Evolutionary conservation across 75 land plant species (phyloP).

Genomic region (Sequoiadendron giganteum): DNA sequence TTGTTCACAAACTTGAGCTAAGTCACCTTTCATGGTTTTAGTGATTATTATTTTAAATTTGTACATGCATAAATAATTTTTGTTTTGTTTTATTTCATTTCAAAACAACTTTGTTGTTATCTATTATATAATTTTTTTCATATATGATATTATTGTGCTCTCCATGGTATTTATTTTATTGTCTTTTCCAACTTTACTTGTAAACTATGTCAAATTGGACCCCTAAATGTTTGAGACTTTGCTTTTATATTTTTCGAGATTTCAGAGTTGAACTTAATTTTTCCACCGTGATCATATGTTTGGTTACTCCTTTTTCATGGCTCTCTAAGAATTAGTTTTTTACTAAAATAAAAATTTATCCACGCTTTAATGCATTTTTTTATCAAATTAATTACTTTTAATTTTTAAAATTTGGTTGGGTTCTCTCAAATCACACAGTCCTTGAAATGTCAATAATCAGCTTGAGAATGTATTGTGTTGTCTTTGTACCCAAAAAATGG

Average conservation of each 20-base stretch:
- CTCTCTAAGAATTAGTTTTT: not conserved
- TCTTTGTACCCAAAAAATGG: too few species aligned
- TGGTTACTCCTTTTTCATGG: too few species aligned
- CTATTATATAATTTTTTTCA: too few species aligned
- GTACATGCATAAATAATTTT: too few species aligned
- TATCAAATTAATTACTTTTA: not conserved
- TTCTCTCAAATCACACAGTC: not conserved
- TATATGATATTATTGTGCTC: too few species aligned
- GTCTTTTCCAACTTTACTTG: too few species aligned
- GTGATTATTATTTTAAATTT: too few species aligned
- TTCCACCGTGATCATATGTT: not conserved
- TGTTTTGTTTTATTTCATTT: too few species aligned
- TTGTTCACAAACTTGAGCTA: too few species aligned
- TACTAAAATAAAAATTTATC: not conserved
- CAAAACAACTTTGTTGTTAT: too few species aligned
- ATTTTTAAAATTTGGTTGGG: not conserved
- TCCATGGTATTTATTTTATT: not conserved
- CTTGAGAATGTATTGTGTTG: not conserved
- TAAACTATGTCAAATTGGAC: not conserved
- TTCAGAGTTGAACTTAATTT: not conserved
- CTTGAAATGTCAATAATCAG: too few species aligned
- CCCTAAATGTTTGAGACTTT: not conserved
- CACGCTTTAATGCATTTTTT: not conserved
- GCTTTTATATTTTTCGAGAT: not conserved
- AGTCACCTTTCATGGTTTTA: too few species aligned